Base-by-base conservation (phyloP, 2,329 filamentous ascomycete genomes). In the Colletotrichum sublineola region DNA sequence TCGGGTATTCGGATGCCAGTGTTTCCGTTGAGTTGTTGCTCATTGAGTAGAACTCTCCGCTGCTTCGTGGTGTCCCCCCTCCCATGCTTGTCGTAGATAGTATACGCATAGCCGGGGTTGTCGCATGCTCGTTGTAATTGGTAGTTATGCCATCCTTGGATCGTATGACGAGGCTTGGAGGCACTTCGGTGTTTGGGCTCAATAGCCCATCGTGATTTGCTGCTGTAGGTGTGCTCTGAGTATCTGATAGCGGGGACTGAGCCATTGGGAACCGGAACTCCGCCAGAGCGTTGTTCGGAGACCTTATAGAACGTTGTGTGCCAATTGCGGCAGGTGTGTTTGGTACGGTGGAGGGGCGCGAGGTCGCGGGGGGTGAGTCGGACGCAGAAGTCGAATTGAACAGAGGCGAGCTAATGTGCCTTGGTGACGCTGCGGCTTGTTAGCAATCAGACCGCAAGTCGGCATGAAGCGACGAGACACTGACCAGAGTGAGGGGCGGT, bases 21-120 rank as follows among this genome's bases (percentile, higher is more conserved):
- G 96, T 99, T 81, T 99, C 96, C 20, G 93, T 94, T 8, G 96
- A 98, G 78, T 97, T 93, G 80, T 98, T 98, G 84, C 96, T 98
- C 80, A 96, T 84, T 1, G 95, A 95, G 81, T 97, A 98, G 77
- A 98, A 97, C 78, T 99, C 96, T 66, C 93, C 93, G 79, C 96
- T 99, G 75, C 94, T 97, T 77, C 96, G 88, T 33, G 94, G 95
- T 38, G 96, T 98, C 5, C 90, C 92, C 66, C 89, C 90, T 73
- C 89, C 89, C 75, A 93, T 86, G 77, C 94, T 97, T 20, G 92
- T 92, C 42, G 93, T 92, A 3, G 95, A 94, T 65, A 97, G 86
- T 63, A 97, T 90, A 63, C 92, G 86, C 6, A 92, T 88, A 24
- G 90, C 86, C 1, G 91, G 90, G 33, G 88, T 85, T 18, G 87